Percentiles rank a stretch among this genome's conserved stretches.
Evolutionary conservation across 2,329 filamentous ascomycete genomes (phyloP).

Genomic region (Colletotrichum tropicicola): DNA sequence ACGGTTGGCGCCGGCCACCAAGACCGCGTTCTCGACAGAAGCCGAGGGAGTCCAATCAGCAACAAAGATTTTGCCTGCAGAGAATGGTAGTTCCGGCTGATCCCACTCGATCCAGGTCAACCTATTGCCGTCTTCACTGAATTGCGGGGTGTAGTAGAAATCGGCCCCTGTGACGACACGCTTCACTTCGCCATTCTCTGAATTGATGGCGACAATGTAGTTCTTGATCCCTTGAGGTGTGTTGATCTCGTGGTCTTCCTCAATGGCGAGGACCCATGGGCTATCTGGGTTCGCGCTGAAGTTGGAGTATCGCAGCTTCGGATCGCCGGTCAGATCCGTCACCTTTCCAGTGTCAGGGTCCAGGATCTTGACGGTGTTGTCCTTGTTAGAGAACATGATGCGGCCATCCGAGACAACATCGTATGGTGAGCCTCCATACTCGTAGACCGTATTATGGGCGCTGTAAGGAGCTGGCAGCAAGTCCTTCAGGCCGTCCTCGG

Average conservation of each 20-base stretch:
- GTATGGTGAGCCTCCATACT: constrained; percentile 60
- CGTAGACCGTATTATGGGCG: constrained; percentile 57
- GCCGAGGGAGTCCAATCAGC: constrained; percentile 50
- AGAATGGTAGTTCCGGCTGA: constrained; percentile 63
- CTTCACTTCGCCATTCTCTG: constrained; percentile 48
- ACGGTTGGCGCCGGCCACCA: constrained; percentile 51
- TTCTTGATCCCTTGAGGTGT: constrained; percentile 44
- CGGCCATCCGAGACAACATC: constrained; percentile 47
- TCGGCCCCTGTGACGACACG: constrained; percentile 54
- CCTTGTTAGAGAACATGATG: constrained; percentile 57
- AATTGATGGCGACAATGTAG: constrained; percentile 50
- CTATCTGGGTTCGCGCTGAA: constrained; percentile 51
- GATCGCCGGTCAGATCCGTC: constrained; percentile 39
- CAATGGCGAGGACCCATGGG: constrained; percentile 57
- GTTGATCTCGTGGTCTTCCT: constrained; percentile 57
- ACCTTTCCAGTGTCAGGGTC: constrained; percentile 46
- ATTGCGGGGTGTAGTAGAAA: constrained; percentile 61
- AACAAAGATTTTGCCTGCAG: constrained; percentile 52
- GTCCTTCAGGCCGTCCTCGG: constrained; percentile 42
- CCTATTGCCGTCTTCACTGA: constrained; percentile 53
- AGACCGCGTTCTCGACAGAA: constrained; percentile 38
- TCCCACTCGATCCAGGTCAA: constrained; percentile 65
- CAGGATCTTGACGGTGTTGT: constrained; percentile 52
- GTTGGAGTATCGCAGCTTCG: constrained; percentile 53
- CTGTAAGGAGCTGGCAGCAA: constrained; percentile 54